These are phyloP conservation scores for Elaeagnus macrophylla DNA, from an alignment of 306 rosid species.

Conservation along the genomic window DNA sequence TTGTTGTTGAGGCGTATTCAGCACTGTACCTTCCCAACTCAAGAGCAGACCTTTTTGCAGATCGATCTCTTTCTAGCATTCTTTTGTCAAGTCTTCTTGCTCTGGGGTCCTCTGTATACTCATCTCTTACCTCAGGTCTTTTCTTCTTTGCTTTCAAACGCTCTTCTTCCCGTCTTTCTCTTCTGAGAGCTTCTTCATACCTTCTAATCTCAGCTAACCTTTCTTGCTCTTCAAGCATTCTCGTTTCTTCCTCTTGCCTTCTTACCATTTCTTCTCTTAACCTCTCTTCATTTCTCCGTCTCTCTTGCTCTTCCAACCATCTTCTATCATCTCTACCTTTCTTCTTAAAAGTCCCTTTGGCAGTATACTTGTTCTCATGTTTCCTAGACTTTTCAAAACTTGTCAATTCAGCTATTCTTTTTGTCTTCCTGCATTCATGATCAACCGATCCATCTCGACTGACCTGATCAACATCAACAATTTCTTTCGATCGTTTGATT, in stretches of 20 bases:
- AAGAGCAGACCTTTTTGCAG: constrained; percentile 47
- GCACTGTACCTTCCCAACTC: constrained; percentile 57
- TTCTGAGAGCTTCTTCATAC: constrained; percentile 69
- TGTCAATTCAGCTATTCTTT: constrained; percentile 75
- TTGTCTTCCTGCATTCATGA: constrained; percentile 67
- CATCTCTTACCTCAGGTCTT: constrained; percentile 47
- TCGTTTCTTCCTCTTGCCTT: constrained; percentile 58
- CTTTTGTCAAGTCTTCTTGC: constrained; percentile 62
- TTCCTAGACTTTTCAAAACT: constrained; percentile 52
- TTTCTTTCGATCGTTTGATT: constrained; percentile 69
- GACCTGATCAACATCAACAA: constrained; percentile 52
- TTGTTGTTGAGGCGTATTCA: constrained; percentile 47
- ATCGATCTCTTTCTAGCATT: constrained; percentile 57
- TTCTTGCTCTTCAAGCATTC: constrained; percentile 60
- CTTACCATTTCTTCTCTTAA: constrained; percentile 50
- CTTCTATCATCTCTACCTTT: constrained; percentile 56
- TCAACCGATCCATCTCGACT: constrained; percentile 55
- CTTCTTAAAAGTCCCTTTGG: constrained; percentile 37
- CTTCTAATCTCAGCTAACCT: constrained; percentile 49
- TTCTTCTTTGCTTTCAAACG: constrained; percentile 62
- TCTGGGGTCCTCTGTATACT: constrained; percentile 57
- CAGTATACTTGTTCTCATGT: constrained; percentile 38
- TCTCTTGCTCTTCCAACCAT: constrained; percentile 73
- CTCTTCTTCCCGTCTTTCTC: constrained; percentile 91
- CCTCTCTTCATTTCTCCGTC: constrained; percentile 49